Evolutionary conservation across 179 eudicot species (phyloP).

Genomic region (Vitellaria paradoxa): DNA sequence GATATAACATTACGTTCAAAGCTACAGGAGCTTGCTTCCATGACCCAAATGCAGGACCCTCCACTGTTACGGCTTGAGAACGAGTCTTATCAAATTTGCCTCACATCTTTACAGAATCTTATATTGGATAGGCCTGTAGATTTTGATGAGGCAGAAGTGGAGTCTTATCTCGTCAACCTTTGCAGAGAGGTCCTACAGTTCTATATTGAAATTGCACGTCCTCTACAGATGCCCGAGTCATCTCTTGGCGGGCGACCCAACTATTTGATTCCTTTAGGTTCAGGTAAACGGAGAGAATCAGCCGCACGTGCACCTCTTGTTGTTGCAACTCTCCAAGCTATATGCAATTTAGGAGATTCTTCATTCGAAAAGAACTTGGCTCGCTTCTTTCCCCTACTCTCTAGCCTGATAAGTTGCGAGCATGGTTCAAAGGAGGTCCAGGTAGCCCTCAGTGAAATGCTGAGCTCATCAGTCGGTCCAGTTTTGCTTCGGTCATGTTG

Average conservation of each 20-base stretch:
- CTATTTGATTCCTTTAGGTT: slow-evolving; percentile 73
- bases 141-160: slow-evolving; percentile 58
- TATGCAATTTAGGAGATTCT: slow-evolving; percentile 58
- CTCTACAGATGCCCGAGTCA: slow-evolving; percentile 30
- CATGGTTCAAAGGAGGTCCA: slow-evolving; percentile 90
- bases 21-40: slow-evolving; percentile 64
- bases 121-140: slow-evolving; percentile 48
- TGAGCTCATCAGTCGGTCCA: slow-evolving; percentile 73
- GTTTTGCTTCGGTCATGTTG: slow-evolving; percentile 69
- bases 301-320: slow-evolving; percentile 84
- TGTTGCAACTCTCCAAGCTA: slow-evolving; percentile 78
- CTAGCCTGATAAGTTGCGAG: slow-evolving; percentile 70
- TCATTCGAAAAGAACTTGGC: slow-evolving; percentile 66
- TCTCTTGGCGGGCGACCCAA: slow-evolving; percentile 30
- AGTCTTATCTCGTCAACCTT: slow-evolving; percentile 62
- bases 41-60: slow-evolving; percentile 98
- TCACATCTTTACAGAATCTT: slow-evolving; percentile 79
- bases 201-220: slow-evolving; percentile 56
- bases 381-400: slow-evolving; percentile 67
- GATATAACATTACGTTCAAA: slow-evolving; percentile 61
- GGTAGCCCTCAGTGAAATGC: slow-evolving; percentile 76
- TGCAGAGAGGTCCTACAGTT: slow-evolving; percentile 73
- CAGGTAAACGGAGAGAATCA: slow-evolving; percentile 72
- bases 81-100: slow-evolving; percentile 88
- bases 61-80: slow-evolving; percentile 91